phyloP scores from a whole-genome alignment of 2,329 filamentous ascomycete species.

The Peltaster fructicola region DNA sequence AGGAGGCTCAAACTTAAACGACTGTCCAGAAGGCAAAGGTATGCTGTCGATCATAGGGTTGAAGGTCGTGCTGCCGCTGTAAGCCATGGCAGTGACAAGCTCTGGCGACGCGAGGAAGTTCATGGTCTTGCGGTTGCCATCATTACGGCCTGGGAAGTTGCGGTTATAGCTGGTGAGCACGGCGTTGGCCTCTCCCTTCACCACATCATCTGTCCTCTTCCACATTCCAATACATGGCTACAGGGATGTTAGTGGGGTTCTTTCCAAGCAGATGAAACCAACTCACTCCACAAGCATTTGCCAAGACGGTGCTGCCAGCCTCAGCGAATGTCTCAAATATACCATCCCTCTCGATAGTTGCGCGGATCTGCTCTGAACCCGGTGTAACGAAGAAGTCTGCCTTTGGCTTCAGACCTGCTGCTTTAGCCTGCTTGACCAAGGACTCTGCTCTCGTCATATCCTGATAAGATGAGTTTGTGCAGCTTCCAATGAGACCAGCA shows the following conservation, averaged over 20 bases:
- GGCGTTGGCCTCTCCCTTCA: constrained; percentile 76
- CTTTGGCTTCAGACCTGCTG: constrained; percentile 77
- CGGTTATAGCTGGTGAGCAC: constrained; percentile 97
- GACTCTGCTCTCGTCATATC: constrained; percentile 95
- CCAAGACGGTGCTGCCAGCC: constrained; percentile 75
- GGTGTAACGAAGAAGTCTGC: constrained; percentile 92
- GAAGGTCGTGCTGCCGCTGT: constrained; percentile 82
- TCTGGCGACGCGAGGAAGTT: constrained; percentile 97
- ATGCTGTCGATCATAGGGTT: constrained; percentile 85
- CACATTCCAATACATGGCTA: constrained; percentile 66
- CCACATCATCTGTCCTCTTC: constrained; percentile 72
- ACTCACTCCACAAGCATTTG: constrained; percentile 61
- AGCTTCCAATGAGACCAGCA: constrained; percentile 88
- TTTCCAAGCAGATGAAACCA: background rate
- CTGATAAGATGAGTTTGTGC: constrained; percentile 96
- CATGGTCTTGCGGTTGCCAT: constrained; percentile 92
- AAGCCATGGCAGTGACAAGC: constrained; percentile 89
- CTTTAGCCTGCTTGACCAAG: constrained; percentile 75
- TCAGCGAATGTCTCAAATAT: constrained; percentile 72
- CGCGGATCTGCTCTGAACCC: constrained; percentile 89
- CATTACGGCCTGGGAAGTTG: constrained; percentile 93
- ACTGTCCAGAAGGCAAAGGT: constrained; percentile 56
- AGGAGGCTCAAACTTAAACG: constrained; percentile 70
- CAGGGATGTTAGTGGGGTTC: background rate
- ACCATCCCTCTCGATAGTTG: constrained; percentile 76